Base-by-base conservation (phyloP, 179 eudicot species). In the Silene noctiflora region DNA sequence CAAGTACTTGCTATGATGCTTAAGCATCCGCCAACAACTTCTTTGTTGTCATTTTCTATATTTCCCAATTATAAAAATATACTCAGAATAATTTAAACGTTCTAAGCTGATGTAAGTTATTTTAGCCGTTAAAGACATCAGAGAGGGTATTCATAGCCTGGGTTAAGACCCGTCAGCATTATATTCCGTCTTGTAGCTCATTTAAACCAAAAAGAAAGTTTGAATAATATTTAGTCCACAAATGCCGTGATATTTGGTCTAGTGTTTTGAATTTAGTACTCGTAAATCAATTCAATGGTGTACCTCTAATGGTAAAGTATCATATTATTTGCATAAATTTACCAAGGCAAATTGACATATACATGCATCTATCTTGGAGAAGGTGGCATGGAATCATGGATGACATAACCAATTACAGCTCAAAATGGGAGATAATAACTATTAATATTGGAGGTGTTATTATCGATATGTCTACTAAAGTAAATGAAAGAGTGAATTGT, bases 321-420 rank as follows among this genome's bases (percentile, higher is more conserved):
- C 69, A 29, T 65, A 12, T 12, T 29, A 19, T 31, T 65, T 65
- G 44, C 44, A 27, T 65, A 6, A 33, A 16, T 19, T 76, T 58
- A 17, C 27, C 35, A 20, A 58, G 74, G 59, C 74, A 76, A 68
- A 14, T 14, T 22, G 68, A 46, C 22, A 48, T 68, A 78, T 78
- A 27, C 78, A 79, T 61, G 63, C 82, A 75, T 70, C n/a, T 62
- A 75, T 69, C 19, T 63, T 51, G 55, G 19, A 5, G 68, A 64
- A 25, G 65, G 33, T 63, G 33, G 67, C 9, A 65, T 24, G 39
- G 35, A 29, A 46, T 44, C 81, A 73, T 55, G 56, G 31, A 55
- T 71, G 9, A 56, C 65, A 78, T 71, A 76, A 65, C 65, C 60
- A 69, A 65, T 29, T 31, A 21, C 4, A 13, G 35, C 13, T 67